Evolutionary conservation across 2,329 filamentous ascomycete species (phyloP), one percentile per base, ranked within the genome.

Genomic region (Sphaerulina vaccinii): DNA sequence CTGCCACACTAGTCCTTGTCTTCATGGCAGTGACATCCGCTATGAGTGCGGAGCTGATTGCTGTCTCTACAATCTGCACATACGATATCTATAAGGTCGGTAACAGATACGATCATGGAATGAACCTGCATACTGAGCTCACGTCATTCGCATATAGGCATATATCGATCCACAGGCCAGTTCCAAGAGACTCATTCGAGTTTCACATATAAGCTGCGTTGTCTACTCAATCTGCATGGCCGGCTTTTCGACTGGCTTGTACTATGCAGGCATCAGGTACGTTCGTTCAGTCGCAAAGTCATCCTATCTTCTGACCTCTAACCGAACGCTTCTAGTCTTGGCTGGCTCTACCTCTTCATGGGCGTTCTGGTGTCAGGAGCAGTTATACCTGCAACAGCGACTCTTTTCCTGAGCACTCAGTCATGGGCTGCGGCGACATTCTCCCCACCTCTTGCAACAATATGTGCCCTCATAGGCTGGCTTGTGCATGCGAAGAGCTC

Each of bases 371-470:
- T 75, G 6, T 70, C 71, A 5, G 70, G 70, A 5, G 73, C 71
- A 1, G 70, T 74, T 5, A 71, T 76, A 42, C 76, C 76, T 0
- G 62, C 76, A 3, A 70, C 71, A 1, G 59, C 77, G 3, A 72
- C 74, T 0, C 61, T 78, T 0, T 64, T 72, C 21, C 78, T 75
- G 75, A 70, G 69, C 1, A 62, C 73, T 1, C 76, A 78, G 61
- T 75, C 74, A 0, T 70, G 68, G 11, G 55, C 72, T 2, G 76
- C 75, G 0, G 73, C 75, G 0, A 71, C 77, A 1, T 61, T 74
- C 4, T 73, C 74, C 0, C 74, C 75, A 0, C 70, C 76, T 4
- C 61, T 77, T 1, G 76, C 75, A 3, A 71, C 76, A 48, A 51
- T 68, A 15, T 71, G 70, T 0, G 75, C 74, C 0, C 58, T 77